Evolutionary conservation across 352 stramenopile species (phyloP), one percentile per base, ranked within the genome.

Genomic region (Globisporangium cylindrosporum): DNA sequence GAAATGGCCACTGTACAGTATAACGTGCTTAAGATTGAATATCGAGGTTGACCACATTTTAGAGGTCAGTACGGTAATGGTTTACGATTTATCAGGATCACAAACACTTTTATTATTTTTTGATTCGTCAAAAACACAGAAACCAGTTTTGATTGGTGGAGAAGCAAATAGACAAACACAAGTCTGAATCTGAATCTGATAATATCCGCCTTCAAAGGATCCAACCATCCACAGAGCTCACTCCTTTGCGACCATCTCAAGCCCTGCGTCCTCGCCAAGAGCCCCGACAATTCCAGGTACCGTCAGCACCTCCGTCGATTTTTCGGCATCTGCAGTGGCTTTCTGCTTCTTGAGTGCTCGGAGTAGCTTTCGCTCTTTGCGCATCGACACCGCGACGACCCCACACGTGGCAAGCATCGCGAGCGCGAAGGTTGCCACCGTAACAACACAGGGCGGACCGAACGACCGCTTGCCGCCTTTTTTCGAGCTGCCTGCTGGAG

Each of bases 371-470:
- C 8, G n/a, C 46, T 54, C 46, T 22, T 54, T 54, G 10, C 20
- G 48, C 27, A 65, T 65, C 41, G 25, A 15, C 15, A 65, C 9
- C 4, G 18, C n/a, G 7, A 65, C 15, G 12, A 65, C 59, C 7
- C 2, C 43, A 12, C 36, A 10, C 15, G 59, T 58, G 18, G 32
- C 27, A 18, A 65, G 38, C 20, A 65, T 10, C 43, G 27, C 46
- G 4, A 27, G 12, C 6, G 38, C 43, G 25, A 53, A 20, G 9
- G 59, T 65, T 27, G 27, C 18, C 3, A 58, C 43, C 1, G 59
- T 32, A 3, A 65, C 43, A 18, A 58, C 3, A n/a, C 46, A 29
- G 8, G 59, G 59, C 41, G 59, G 59, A 10, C 59, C 59, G 29
- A 57, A 65, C 25, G 59, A 65, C 43, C 18, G 1, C 8, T 10